Conservation (phyloP, 306 rosid genomes). For the Cucumis cinereus region DNA sequence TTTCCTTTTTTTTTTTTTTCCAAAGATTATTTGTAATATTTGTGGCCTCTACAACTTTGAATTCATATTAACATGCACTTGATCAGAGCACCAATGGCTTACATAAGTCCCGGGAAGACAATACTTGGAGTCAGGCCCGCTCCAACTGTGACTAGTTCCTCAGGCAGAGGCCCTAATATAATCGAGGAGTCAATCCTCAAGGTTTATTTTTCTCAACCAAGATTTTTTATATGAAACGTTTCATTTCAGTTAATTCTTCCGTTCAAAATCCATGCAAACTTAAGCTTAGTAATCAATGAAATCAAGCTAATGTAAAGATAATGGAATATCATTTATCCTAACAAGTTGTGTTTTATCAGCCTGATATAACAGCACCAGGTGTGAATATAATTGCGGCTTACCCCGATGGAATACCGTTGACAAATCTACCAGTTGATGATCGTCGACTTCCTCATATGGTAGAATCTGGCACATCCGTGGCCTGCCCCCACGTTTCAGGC, state of each 20-base stretch:
- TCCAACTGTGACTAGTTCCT: slow-evolving; percentile 43
- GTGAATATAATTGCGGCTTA: slow-evolving; percentile 33
- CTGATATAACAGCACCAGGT: slow-evolving; percentile 52
- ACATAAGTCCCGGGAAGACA: slow-evolving; percentile 23
- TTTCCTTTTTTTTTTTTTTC: not conserved
- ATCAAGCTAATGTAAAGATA: not conserved
- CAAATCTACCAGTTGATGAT: slow-evolving; percentile 11
- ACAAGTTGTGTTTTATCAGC: slow-evolving; percentile 12
- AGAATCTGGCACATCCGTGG: too few relatives aligned
- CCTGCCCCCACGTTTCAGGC: too few relatives aligned
- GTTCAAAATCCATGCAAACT: not conserved
- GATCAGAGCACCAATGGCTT: slow-evolving; percentile 34
- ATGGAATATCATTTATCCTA: not conserved
- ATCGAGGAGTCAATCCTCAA: slow-evolving; percentile 35
- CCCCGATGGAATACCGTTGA: slow-evolving; percentile 9
- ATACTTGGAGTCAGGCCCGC: slow-evolving; percentile 20
- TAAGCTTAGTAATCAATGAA: not conserved
- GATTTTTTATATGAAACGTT: too few relatives aligned
- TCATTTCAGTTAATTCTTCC: not conserved
- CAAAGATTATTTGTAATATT: not conserved
- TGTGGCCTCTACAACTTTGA: not conserved
- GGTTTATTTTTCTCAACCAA: slow-evolving; percentile 15
- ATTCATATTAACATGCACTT: not conserved
- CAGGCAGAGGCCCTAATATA: slow-evolving; percentile 45
- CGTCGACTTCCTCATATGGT: slow-evolving; percentile 16